Percentiles rank a stretch among this genome's conserved stretches.
These are phyloP conservation scores for Phytophthora tentaculata DNA, from an alignment of 352 stramenopile species.

Conservation along the genomic window DNA sequence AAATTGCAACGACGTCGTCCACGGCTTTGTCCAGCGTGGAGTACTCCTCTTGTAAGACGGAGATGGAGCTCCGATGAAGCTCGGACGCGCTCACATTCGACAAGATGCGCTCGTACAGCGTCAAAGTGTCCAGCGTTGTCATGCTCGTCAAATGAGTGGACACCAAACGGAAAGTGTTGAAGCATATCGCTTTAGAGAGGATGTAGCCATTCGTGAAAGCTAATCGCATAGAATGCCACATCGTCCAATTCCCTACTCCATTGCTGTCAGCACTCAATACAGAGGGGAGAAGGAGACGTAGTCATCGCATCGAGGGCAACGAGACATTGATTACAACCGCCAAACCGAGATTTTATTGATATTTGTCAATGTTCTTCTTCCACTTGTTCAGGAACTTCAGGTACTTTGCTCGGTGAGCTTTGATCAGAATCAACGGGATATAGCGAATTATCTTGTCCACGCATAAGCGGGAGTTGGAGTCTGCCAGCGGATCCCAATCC, in stretches of 20 bases:
- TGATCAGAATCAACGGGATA: neutral
- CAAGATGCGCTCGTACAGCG: slow-evolving; percentile 39
- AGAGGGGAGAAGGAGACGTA: too few relatives aligned
- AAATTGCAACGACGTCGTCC: slow-evolving; percentile 1
- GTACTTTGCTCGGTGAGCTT: slow-evolving; percentile 6
- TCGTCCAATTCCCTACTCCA: too few relatives aligned
- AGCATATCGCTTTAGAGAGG: too few relatives aligned
- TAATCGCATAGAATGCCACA: too few relatives aligned
- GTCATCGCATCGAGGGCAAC: too few relatives aligned
- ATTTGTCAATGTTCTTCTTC: neutral
- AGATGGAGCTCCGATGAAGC: slow-evolving; percentile 29
- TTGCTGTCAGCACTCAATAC: too few relatives aligned
- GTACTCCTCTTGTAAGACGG: slow-evolving; percentile 22
- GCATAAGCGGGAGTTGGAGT: slow-evolving; percentile 17
- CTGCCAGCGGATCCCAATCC: slow-evolving; percentile 23
- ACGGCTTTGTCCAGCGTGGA: slow-evolving; percentile 4
- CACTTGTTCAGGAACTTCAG: neutral
- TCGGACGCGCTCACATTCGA: slow-evolving; percentile 18
- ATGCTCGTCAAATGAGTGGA: too few relatives aligned
- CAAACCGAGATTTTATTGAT: too few relatives aligned
- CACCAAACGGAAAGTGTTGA: too few relatives aligned
- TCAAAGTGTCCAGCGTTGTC: slow-evolving; percentile 5
- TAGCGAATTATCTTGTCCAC: slow-evolving; percentile 11
- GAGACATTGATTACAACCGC: too few relatives aligned
- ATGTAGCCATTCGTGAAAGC: too few relatives aligned